Conservation (phyloP, 306 rosid genomes). For the Pachyrhizus erosus region DNA sequence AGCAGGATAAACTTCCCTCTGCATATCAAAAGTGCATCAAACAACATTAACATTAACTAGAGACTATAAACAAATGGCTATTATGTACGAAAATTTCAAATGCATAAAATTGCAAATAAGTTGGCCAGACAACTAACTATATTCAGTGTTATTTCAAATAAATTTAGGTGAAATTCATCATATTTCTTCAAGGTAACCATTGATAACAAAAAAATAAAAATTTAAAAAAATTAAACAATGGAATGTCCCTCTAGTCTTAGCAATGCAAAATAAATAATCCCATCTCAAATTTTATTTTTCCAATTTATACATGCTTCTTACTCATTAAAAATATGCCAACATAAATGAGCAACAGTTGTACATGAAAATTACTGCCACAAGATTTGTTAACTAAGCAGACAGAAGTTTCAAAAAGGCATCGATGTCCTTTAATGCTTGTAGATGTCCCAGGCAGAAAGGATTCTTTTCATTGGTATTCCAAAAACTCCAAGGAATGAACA, state of each 20-base stretch:
- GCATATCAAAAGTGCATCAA: constrained; percentile 52
- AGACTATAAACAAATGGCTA: not conserved
- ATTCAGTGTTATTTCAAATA: constrained; percentile 31
- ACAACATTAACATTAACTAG: constrained; percentile 39
- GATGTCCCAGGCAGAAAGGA: not conserved
- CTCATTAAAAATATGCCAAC: not conserved
- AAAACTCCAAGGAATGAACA: not conserved
- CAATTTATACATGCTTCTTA: too few relatives aligned
- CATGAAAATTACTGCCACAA: too few relatives aligned
- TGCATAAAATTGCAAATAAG: constrained; percentile 32
- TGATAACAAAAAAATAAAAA: constrained; percentile 19
- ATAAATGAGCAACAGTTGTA: constrained; percentile 7
- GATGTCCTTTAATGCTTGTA: not conserved
- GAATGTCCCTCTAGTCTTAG: not conserved
- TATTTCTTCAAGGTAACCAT: constrained; percentile 20
- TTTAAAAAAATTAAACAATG: not conserved
- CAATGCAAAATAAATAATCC: constrained; percentile 29
- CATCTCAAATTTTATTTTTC: constrained; percentile 18
- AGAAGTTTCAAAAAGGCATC: not conserved
- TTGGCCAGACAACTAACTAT: constrained; percentile 32
- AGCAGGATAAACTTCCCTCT: constrained; percentile 90
- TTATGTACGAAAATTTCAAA: constrained; percentile 5
- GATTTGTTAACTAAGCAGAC: not conserved
- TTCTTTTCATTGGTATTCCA: not conserved
- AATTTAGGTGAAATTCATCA: constrained; percentile 3